Evolutionary conservation across 495 filamentous ascomycete species (phyloP).

Genomic region (Aspergillus nanangensis): DNA sequence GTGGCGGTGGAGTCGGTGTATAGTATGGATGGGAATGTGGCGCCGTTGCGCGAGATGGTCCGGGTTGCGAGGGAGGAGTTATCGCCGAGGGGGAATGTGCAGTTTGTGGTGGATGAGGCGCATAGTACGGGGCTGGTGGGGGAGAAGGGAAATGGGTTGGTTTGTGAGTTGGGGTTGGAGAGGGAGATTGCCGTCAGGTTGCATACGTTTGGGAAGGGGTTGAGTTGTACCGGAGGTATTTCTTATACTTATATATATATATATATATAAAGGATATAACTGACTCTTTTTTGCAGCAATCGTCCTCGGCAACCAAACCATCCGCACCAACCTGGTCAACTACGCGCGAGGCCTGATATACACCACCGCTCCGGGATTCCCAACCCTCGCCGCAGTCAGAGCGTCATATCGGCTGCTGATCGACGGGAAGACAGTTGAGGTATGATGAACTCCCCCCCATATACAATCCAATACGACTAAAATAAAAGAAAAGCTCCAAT

Average conservation of each 20-base stretch:
- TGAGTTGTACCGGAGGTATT: constrained; percentile 70
- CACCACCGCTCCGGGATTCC: constrained; percentile 45
- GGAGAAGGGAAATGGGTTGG: constrained; percentile 57
- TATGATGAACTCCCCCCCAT: no score
- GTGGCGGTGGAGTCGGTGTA: constrained; percentile 74
- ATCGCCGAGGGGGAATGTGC: constrained; percentile 54
- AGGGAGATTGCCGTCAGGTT: constrained; percentile 61
- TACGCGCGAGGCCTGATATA: constrained; percentile 47
- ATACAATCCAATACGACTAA: no score
- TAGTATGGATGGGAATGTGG: constrained; percentile 79
- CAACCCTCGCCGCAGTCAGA: constrained; percentile 42
- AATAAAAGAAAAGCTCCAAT: neutral
- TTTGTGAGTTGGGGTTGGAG: constrained; percentile 63
- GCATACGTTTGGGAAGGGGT: constrained; percentile 74
- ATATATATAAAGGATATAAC: neutral
- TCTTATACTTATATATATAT: constrained; percentile 11
- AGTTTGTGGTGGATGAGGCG: constrained; percentile 76
- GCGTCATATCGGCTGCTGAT: constrained; percentile 40
- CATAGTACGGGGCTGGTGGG: constrained; percentile 70
- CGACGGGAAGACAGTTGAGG: constrained; percentile 38
- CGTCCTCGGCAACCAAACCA: constrained; percentile 43
- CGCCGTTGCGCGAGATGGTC: constrained; percentile 57
- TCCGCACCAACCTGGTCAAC: constrained; percentile 39
- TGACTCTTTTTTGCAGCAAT: constrained; percentile 19
- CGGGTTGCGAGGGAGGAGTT: constrained; percentile 48